These are phyloP conservation scores for Fraxinus excelsior DNA, from an alignment of 257 asterid genomes.

Conservation along the genomic window DNA sequence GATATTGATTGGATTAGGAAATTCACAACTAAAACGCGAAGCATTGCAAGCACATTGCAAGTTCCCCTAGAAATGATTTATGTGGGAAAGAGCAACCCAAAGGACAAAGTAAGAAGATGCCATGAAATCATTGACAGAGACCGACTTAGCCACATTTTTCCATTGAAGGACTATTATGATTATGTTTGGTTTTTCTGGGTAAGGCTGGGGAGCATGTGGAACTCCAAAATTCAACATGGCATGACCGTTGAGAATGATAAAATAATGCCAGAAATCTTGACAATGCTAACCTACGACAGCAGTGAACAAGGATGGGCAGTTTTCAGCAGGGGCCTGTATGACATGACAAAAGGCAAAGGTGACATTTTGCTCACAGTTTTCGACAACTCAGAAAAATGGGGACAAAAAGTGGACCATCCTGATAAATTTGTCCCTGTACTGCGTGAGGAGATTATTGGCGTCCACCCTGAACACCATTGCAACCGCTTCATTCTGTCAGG, in stretches of 20 bases:
- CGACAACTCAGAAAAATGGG: conserved; percentile 46
- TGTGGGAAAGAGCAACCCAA: conserved; percentile 76
- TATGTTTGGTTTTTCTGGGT: conserved; percentile 88
- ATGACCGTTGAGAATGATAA: conserved; percentile 54
- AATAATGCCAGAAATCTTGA: conserved; percentile 65
- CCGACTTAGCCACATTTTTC: conserved; percentile 58
- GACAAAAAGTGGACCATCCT: conserved; percentile 39
- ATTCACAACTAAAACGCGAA: conserved; percentile 51
- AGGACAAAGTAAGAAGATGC: conserved; percentile 64
- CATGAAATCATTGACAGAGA: conserved; percentile 53
- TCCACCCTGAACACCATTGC: conserved; percentile 75
- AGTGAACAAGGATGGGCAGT: conserved; percentile 89
- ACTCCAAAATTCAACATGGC: conserved; percentile 74
- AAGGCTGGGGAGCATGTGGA: conserved; percentile 91
- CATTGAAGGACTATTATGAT: conserved; percentile 49
- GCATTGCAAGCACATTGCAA: conserved; percentile 41
- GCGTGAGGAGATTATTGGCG: conserved; percentile 40
- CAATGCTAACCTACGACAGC: conserved; percentile 68
- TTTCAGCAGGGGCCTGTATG: conserved; percentile 51
- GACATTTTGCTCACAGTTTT: too few species aligned
- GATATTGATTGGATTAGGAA: conserved; percentile 77
- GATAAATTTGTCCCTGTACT: conserved; percentile 55
- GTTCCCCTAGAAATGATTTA: conserved; percentile 75
- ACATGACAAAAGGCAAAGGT: conserved; percentile 61
- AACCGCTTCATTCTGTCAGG: conserved; percentile 73